Conservation (phyloP, 306 rosid species). For the Pterocarpus macrocarpus region DNA sequence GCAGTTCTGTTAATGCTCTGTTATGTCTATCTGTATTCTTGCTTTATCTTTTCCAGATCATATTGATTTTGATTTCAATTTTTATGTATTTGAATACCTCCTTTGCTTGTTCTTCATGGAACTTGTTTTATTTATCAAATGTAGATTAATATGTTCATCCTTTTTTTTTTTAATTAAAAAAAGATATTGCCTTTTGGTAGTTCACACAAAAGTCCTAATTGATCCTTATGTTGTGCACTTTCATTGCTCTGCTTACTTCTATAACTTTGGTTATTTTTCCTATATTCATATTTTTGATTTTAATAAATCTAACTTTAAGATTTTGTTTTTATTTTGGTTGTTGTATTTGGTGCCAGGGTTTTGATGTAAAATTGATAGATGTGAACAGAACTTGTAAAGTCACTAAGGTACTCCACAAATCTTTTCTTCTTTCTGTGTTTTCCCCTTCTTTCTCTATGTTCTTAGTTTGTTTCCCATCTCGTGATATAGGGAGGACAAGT, state of each 20-base stretch:
- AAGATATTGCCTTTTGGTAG: slow-evolving; percentile 1
- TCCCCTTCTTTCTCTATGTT: slow-evolving; percentile 1
- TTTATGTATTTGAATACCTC: slow-evolving; percentile 7
- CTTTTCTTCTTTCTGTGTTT: slow-evolving; percentile 14
- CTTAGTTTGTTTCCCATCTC: slow-evolving; percentile 45
- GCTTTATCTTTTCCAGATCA: not conserved
- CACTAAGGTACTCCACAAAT: slow-evolving; percentile 70
- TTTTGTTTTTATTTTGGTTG: slow-evolving; percentile 31
- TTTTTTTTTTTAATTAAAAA: no score
- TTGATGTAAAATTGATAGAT: slow-evolving; percentile 84
- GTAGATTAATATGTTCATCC: not conserved
- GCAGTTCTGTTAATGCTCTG: not conserved
- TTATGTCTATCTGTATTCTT: not conserved
- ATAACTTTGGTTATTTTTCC: not conserved
- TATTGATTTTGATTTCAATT: not conserved
- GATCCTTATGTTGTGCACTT: slow-evolving; percentile 20
- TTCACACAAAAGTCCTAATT: slow-evolving; percentile 30
- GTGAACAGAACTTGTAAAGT: slow-evolving; percentile 96
- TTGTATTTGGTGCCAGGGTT: slow-evolving; percentile 72
- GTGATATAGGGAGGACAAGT: slow-evolving; percentile 87
- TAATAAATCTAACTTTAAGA: slow-evolving; percentile 7
- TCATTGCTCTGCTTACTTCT: slow-evolving; percentile 6
- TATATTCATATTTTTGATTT: slow-evolving; percentile 30
- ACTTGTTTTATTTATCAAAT: slow-evolving; percentile 29
- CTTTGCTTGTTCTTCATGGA: not conserved